Evolutionary conservation across 495 filamentous ascomycete genomes (phyloP).

Genomic region (Parmelia sp.): DNA sequence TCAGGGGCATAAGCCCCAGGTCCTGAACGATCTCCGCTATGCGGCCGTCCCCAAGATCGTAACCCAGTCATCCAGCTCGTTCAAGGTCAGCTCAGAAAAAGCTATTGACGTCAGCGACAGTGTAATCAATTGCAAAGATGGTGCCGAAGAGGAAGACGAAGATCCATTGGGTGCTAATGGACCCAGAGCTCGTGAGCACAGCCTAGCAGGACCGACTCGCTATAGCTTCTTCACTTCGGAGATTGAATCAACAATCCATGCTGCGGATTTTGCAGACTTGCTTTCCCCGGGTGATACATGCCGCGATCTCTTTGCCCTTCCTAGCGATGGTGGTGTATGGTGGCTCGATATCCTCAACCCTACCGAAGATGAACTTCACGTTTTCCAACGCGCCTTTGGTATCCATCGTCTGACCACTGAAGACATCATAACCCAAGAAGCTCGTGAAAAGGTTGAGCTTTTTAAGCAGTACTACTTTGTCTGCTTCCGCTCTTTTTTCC

Average conservation of each 20-base stretch:
- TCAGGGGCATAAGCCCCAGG: constrained; percentile 42
- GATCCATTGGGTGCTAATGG: constrained; percentile 26
- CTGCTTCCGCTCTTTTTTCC: constrained; percentile 89
- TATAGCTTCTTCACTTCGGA: constrained; percentile 97
- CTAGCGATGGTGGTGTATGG: constrained; percentile 71
- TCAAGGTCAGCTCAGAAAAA: constrained; percentile 18
- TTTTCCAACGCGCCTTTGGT: constrained; percentile 84
- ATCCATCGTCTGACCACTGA: constrained; percentile 91
- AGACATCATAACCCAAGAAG: constrained; percentile 89
- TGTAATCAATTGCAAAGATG: constrained; percentile 18
- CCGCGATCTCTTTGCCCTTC: constrained; percentile 79
- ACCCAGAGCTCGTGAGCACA: constrained; percentile 29
- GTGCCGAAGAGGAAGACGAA: constrained; percentile 26
- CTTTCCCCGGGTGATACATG: constrained; percentile 83
- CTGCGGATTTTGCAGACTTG: constrained; percentile 77
- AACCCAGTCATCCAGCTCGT: constrained; percentile 30
- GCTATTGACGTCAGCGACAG: constrained; percentile 16
- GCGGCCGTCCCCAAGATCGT: constrained; percentile 33
- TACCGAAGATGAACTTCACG: constrained; percentile 78
- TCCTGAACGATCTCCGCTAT: constrained; percentile 60
- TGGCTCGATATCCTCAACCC: constrained; percentile 93
- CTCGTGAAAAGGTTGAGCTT: constrained; percentile 95
- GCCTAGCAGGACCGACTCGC: constrained; percentile 50
- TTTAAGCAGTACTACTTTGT: constrained; percentile 98
- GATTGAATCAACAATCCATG: constrained; percentile 83